Evolutionary conservation across 225 moss, liverwort and hornwort genomes (phyloP), one percentile per base, ranked within the genome.

Genomic region (Bryum argenteum): DNA sequence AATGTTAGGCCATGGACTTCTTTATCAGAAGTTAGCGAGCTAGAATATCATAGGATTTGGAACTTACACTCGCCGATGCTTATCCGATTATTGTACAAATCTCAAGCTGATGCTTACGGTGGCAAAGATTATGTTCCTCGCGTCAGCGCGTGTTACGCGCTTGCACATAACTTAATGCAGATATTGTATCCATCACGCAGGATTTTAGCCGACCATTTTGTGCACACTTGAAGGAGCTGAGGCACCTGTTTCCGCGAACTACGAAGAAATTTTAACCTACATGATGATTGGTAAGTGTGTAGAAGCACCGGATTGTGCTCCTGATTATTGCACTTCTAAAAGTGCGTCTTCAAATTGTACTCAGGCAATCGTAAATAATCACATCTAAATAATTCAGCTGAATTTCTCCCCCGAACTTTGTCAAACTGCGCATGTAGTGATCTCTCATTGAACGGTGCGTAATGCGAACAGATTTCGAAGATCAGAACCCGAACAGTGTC

Each of bases 401-500:
- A 21, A 21, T 61, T 44, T 50, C 37, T 14, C 39, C 75, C 40
- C 39, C 67, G 33, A 45, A 51, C 13, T 66, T 60, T 63, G 58
- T 62, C 58, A 63, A 57, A 75, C 37, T 51, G 28, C 56, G 70
- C 43, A 62, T 53, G 11, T 21, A 26, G 28, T 47, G 39, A 72
- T n/a, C 21, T 60, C 21, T 69, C 26, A 64, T 9, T 40, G 44
- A 67, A 53, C 21, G 68, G n/a, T 79, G 76, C 54, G 59, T 62
- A n/a, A 57, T 71, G 62, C 48, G 44, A 54, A 63, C 69, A 83
- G 79, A 65, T 72, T 22, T 47, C 58, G 54, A 65, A 48, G 65
- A 76, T 69, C 65, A 54, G 60, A 60, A 72, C 42, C 76, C 64
- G 18, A 69, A 72, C 48, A 54, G 69, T 57, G 61, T 76, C 53